Base-by-base conservation (phyloP, 2,329 filamentous ascomycete species). In the Fusarium sulawesiense region DNA sequence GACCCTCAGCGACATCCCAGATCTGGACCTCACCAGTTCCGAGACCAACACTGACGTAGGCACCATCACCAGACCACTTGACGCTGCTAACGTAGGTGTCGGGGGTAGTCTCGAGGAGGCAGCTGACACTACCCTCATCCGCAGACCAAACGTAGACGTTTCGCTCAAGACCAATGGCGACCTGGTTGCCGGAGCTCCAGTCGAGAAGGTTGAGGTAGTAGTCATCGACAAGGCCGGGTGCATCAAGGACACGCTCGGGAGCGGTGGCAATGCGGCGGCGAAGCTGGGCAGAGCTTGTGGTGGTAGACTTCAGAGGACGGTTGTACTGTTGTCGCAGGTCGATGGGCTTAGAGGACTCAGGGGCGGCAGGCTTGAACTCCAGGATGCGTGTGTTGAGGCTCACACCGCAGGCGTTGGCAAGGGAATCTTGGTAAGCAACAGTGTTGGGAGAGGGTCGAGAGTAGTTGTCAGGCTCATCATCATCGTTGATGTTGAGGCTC, bases 101-200 rank as follows among this genome's bases (percentile, higher is more conserved):
- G 21, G 92, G 86, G 60, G 89, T 88, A 51, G 93, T 93, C 84
- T 99, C 95, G 53, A 98, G 84, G 25, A 99, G 89, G 76, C 92
- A 95, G 83, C 88, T 92, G 67, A 99, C 96, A 18, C 91, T 89
- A 64, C 96, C 96, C 77, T 93, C 92, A 73, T 98, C 96, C 16
- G 96, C 96, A 37, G 96, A 98, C 96, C 96, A 99, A 75, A 99
- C 93, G 77, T 99, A 99, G 75, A 99, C 96, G 74, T 92, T 97
- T 73, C 95, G 94, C 85, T 98, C 96, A 14, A 99, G 89, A 60
- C 95, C 96, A 78, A 99, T 98, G 50, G 96, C 96, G 57, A 99
- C 95, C 82, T 99, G 96, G 85, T 99, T 99, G 65, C 92, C 91
- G 9, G 94, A 96, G 78, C 94, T 97, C 96, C 96, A 99, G 84